Evolutionary conservation across 2,329 filamentous ascomycete species (phyloP).

Genomic region (Chaetomiaceae sp.): DNA sequence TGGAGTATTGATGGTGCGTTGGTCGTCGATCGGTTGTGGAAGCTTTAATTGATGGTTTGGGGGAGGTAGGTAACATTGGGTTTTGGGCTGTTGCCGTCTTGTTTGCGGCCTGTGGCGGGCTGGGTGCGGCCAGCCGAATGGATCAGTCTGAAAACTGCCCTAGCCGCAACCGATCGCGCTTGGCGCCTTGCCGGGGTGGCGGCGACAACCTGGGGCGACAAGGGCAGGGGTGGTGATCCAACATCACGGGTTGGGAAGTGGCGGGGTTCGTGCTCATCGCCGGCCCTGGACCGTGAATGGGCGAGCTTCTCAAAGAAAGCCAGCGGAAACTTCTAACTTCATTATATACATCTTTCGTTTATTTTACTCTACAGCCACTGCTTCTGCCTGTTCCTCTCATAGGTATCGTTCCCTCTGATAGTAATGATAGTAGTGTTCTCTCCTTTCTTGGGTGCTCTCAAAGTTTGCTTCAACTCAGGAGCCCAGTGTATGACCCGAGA

Average conservation of each 20-base stretch:
- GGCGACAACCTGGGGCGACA: background rate
- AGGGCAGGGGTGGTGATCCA: background rate
- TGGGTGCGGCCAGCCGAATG: conserved; percentile 1
- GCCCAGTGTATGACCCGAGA: no score
- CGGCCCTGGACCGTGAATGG: no score
- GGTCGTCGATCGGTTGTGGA: conserved; percentile 10
- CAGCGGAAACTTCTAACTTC: no score
- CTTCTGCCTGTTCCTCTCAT: no score
- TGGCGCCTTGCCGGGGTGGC: background rate
- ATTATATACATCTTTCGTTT: no score
- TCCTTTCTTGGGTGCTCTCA: no score
- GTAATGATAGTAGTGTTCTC: no score
- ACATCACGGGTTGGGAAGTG: no score
- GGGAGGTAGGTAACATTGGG: background rate
- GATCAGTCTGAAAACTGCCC: conserved; percentile 14
- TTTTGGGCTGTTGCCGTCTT: conserved; percentile 16
- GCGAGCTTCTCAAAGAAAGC: no score
- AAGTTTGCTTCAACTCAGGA: no score
- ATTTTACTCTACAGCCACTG: no score
- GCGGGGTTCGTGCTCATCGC: background rate
- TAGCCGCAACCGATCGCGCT: conserved; percentile 1
- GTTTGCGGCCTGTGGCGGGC: conserved; percentile 17
- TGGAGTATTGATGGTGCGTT: conserved; percentile 11
- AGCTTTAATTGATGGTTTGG: conserved; percentile 11
- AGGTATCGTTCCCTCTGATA: no score